phyloP scores from a whole-genome alignment of 176 grass and related monocot species.

The Musa schizocarpa region DNA sequence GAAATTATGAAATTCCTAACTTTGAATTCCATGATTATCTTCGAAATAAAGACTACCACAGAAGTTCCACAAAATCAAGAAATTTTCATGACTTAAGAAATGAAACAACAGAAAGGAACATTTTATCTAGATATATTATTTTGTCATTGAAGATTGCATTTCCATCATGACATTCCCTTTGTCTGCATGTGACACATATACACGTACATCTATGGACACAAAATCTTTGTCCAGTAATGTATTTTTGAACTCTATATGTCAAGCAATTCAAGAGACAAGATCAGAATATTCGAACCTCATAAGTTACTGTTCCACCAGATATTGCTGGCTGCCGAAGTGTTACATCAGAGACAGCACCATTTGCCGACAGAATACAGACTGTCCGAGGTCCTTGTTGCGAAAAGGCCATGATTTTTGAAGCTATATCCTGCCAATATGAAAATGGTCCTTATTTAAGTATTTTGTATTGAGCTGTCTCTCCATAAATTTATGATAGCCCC shows the following conservation, averaged over 20 bases:
- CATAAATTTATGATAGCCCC: too few species aligned
- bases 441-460: neutral
- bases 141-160: neutral
- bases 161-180: neutral
- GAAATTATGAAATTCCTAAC: too few species aligned
- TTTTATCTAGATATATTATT: too few species aligned
- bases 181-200: neutral
- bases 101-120: too few species aligned
- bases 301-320: constrained; percentile 93
- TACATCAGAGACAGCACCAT: constrained; percentile 94
- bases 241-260: neutral
- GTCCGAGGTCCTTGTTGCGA: constrained; percentile 96
- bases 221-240: neutral
- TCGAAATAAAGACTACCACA: too few species aligned
- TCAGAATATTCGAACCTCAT: constrained; percentile 43
- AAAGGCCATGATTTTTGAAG: constrained; percentile 99
- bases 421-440: constrained; percentile 58
- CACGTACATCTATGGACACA: neutral
- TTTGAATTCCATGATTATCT: too few species aligned
- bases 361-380: constrained; percentile 95
- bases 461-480: neutral
- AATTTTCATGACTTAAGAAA: too few species aligned
- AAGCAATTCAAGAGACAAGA: neutral
- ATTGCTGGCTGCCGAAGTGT: constrained; percentile 91
- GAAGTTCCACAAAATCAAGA: too few species aligned